Conservation (phyloP, 2,329 filamentous ascomycete species). For the Cladosporium halotolerans region DNA sequence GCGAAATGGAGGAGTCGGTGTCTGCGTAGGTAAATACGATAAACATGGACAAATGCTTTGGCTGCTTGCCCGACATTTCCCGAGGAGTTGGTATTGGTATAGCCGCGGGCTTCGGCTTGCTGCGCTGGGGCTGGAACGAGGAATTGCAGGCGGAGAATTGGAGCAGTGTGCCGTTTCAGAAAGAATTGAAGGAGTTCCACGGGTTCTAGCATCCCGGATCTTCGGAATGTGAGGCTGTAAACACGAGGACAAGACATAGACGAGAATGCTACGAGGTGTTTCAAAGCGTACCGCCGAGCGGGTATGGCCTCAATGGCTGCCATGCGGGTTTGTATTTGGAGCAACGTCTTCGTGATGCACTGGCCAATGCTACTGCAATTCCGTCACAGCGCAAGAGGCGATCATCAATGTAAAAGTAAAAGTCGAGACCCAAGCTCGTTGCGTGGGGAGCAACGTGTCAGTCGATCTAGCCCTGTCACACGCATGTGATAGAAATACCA, state of each 20-base stretch:
- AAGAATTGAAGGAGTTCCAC: neutral
- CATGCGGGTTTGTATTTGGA: no score
- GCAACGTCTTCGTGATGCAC: no score
- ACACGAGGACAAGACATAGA: neutral
- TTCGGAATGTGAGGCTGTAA: no score
- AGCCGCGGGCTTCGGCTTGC: conserved; percentile 1
- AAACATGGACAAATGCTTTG: neutral
- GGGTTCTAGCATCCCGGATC: neutral
- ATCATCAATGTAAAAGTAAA: no score
- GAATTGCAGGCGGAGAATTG: neutral
- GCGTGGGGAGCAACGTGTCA: no score
- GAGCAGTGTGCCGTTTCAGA: neutral
- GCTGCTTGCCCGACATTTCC: neutral
- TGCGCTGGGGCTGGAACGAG: neutral
- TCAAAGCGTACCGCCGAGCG: neutral
- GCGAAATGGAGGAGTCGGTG: neutral
- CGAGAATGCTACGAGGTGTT: neutral
- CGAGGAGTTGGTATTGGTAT: conserved; percentile 5
- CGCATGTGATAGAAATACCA: neutral
- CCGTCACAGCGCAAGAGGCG: no score
- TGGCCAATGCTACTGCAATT: no score
- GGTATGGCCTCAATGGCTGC: no score
- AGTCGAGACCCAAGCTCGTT: no score
- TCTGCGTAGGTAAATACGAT: neutral
- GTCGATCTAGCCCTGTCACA: no score